Conservation (phyloP, 495 filamentous ascomycete species). For the Neurospora sp. region DNA sequence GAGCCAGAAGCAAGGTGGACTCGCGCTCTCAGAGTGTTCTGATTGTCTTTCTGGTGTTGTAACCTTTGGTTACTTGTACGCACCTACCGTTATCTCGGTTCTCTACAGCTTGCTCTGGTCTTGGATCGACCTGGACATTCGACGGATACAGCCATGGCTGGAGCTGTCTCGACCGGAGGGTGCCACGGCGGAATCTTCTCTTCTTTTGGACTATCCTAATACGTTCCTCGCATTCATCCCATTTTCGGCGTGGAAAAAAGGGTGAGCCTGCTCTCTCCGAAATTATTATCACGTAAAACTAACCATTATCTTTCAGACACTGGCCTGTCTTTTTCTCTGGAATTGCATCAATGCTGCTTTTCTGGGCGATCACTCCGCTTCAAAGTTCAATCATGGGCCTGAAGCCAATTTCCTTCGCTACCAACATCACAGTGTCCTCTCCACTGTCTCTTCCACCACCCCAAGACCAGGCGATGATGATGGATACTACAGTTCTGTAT, state of each 20-base stretch:
- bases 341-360: neutral
- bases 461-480: constrained; percentile 26
- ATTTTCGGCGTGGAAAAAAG: constrained; percentile 23
- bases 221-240: constrained; percentile 40
- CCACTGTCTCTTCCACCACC: too few species aligned
- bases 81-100: constrained; percentile 33
- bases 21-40: constrained; percentile 21
- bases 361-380: neutral
- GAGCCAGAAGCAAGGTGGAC: constrained; percentile 19
- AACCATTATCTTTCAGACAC: neutral
- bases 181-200: constrained; percentile 25
- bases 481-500: constrained; percentile 22
- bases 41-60: constrained; percentile 15
- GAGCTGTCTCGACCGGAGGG: constrained; percentile 33
- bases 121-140: constrained; percentile 35
- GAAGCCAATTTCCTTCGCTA: neutral
- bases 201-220: constrained; percentile 39
- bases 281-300: too few species aligned
- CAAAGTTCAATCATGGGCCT: neutral
- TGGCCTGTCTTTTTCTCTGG: neutral
- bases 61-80: constrained; percentile 27
- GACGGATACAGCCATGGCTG: constrained; percentile 37
- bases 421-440: neutral
- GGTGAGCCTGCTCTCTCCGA: constrained; percentile 13
- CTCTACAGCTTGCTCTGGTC: constrained; percentile 35